phyloP scores from a whole-genome alignment of 1,284 basidiomycete species.

The Dichomitus squalens region DNA sequence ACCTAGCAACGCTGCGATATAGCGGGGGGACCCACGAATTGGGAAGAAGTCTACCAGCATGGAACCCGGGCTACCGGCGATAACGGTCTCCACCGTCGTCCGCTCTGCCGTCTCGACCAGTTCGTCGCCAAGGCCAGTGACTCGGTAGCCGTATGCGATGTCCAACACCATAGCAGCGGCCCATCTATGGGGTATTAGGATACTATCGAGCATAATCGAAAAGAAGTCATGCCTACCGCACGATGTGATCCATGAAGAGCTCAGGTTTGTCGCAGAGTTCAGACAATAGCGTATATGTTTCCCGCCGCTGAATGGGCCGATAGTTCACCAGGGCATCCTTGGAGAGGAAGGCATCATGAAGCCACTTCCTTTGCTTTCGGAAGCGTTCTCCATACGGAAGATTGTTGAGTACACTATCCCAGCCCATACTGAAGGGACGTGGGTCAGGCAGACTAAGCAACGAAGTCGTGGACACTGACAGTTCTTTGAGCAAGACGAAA shows the following conservation, averaged over 20 bases:
- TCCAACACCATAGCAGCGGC: slow-evolving; percentile 26
- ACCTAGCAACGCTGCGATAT: not conserved
- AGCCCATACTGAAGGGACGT: slow-evolving; percentile 24
- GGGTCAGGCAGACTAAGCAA: not conserved
- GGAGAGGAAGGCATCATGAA: slow-evolving; percentile 31
- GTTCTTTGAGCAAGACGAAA: slow-evolving; percentile 30
- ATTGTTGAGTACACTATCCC: slow-evolving; percentile 28
- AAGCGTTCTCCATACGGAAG: slow-evolving; percentile 32
- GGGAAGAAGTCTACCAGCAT: slow-evolving; percentile 33
- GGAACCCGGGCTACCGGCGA: slow-evolving; percentile 27
- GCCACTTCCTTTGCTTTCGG: slow-evolving; percentile 34
- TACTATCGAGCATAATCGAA: not conserved
- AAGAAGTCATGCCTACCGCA: slow-evolving; percentile 21
- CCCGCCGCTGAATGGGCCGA: slow-evolving; percentile 27
- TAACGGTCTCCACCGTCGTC: slow-evolving; percentile 22
- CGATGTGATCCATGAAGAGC: slow-evolving; percentile 27
- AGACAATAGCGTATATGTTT: slow-evolving; percentile 29
- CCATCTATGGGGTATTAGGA: slow-evolving; percentile 16
- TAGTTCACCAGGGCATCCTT: slow-evolving; percentile 25
- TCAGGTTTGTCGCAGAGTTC: slow-evolving; percentile 28
- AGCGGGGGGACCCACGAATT: slow-evolving; percentile 17
- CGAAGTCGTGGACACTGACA: slow-evolving; percentile 22
- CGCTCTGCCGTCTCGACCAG: slow-evolving; percentile 26
- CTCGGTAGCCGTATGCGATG: slow-evolving; percentile 29
- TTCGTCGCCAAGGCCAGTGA: slow-evolving; percentile 24